phyloP scores from a whole-genome alignment of 2,329 filamentous ascomycete genomes.

The Colletotrichum godetiae region DNA sequence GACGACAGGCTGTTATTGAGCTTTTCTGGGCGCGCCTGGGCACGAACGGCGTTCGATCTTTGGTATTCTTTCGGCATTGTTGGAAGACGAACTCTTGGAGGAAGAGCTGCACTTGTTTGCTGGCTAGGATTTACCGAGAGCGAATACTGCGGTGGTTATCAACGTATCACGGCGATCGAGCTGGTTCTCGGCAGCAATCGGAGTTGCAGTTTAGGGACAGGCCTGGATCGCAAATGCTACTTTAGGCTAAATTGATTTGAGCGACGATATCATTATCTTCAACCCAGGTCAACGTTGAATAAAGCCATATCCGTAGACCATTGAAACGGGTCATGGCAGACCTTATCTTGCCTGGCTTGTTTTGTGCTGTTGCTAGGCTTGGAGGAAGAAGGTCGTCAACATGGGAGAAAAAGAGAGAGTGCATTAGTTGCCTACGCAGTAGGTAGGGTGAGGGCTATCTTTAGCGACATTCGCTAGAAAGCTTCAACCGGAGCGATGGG shows the following conservation, averaged over 20 bases:
- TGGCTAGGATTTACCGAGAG: background rate
- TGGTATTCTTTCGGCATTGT: background rate
- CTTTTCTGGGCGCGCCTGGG: background rate
- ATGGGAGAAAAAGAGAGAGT: too few species aligned
- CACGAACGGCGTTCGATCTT: slow-evolving; percentile 12
- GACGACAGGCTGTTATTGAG: background rate
- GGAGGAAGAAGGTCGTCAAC: too few species aligned
- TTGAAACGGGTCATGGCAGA: background rate
- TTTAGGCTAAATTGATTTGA: background rate
- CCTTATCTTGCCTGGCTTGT: background rate
- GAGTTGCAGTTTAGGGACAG: background rate
- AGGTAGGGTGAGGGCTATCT: too few species aligned
- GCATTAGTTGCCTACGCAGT: too few species aligned
- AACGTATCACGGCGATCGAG: background rate
- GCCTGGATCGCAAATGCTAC: background rate
- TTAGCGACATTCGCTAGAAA: too few species aligned
- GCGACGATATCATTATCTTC: background rate
- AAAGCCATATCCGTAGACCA: too few species aligned
- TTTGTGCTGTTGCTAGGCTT: background rate
- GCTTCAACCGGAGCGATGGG: too few species aligned
- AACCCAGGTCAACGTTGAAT: background rate
- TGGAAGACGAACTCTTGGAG: background rate
- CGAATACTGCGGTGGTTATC: background rate
- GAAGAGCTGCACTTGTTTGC: background rate
- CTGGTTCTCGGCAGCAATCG: background rate